phyloP scores from a whole-genome alignment of 768 basidiomycete species.

The Rhizopogon roseolus region DNA sequence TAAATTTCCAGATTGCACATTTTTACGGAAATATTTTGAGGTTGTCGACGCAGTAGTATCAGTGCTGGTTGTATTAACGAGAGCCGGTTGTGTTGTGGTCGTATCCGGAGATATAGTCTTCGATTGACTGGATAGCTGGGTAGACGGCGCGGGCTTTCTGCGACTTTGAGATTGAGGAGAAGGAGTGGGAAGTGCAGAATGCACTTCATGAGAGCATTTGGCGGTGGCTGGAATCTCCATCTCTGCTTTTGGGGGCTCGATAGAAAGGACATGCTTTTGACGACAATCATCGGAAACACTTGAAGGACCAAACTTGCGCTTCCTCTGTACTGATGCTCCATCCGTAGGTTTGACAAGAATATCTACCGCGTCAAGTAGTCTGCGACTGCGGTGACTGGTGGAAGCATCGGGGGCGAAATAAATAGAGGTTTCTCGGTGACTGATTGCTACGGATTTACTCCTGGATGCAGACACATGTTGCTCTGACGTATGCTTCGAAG shows the following conservation, averaged over 20 bases:
- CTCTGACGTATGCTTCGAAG: not conserved
- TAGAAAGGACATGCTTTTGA: not conserved
- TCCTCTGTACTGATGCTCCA: not conserved
- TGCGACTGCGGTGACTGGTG: not conserved
- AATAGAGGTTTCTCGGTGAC: not conserved
- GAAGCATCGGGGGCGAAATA: not conserved
- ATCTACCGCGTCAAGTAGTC: slow-evolving; percentile 14
- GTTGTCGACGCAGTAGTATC: slow-evolving; percentile 1
- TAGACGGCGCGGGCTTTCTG: not conserved
- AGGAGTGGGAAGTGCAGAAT: not conserved
- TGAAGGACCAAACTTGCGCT: not conserved
- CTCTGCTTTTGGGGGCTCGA: not conserved
- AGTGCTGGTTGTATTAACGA: not conserved
- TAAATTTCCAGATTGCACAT: slow-evolving; percentile 5
- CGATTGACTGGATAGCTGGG: not conserved
- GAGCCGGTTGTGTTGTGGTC: not conserved
- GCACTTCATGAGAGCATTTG: not conserved
- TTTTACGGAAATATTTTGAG: slow-evolving; percentile 1
- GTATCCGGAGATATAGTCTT: not conserved
- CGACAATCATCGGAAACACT: not conserved
- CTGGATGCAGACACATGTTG: not conserved
- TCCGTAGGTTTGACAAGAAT: slow-evolving; percentile 4
- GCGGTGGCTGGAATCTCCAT: not conserved
- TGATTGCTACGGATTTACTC: not conserved
- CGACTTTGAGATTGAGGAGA: not conserved